Evolutionary conservation across 345 rosid species (phyloP), one percentile per base, ranked within the genome.

Genomic region (Euphorbia peplus): DNA sequence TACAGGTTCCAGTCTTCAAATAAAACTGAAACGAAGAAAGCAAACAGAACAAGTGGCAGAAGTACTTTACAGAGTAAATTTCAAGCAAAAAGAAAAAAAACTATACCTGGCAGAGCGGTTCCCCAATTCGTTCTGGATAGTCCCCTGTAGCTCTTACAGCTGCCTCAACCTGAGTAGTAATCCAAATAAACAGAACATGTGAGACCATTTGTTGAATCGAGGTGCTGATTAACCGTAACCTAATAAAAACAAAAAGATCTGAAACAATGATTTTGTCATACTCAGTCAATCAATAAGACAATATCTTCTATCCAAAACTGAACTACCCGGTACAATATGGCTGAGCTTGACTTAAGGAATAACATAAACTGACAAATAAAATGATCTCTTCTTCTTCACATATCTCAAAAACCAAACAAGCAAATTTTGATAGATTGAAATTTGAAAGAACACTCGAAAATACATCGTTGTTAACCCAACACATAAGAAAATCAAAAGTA

Each of bases 1-100:
- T 73, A 73, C 76, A 73, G 71, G 76, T 66, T 60, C 76, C 76
- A 37, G 71, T 73, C 62, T 73, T 73, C 67, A 73, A 66, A 67
- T 73, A 73, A 51, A 73, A 73, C 76, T 73, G 71, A 39, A 59
- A 29, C 60, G 46, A 22, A n/a, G 0, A 39, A 37, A 72, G 2
- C 11, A 30, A 11, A 18, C 7, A 66, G 21, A 14, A 19, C 42
- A 19, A 42, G 25, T 12, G 25, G n/a, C 44, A 21, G 32, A 64
- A 0, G 5, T 37, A 14, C 13, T 28, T 54, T 67, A 5, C 71
- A 55, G 16, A 53, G 26, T 5, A 68, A 19, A 32, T 46, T 5
- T 5, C 51, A 18, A 13, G 30, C 51, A 32, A n/a, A 52, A 12
- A n/a, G 13, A 15, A 37, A 2, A 56, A 19, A 11, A 41, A 18